Conservation (phyloP, 2,329 filamentous ascomycete species). For the Teratosphaeria pseudoeucalypti region DNA sequence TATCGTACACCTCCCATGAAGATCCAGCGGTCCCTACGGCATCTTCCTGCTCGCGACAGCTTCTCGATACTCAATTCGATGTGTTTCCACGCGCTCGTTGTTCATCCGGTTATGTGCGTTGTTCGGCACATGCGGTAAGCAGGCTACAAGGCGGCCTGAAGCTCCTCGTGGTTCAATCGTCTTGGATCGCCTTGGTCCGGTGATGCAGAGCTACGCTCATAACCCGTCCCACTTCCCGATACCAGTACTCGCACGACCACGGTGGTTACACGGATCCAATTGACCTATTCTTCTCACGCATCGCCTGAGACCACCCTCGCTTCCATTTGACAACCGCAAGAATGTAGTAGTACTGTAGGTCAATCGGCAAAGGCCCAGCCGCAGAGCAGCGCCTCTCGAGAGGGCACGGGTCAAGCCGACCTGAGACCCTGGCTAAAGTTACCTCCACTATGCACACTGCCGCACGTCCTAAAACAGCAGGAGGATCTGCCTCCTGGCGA, state of each 20-base stretch:
- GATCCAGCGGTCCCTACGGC: not conserved
- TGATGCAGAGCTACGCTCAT: not conserved
- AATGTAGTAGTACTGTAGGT: not conserved
- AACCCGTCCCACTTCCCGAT: not conserved
- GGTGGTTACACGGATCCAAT: not conserved
- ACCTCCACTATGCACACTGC: not conserved
- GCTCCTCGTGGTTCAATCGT: not conserved
- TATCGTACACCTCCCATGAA: conserved; percentile 5
- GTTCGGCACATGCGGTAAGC: not conserved
- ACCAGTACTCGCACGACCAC: not conserved
- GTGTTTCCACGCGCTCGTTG: not conserved
- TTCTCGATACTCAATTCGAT: not conserved
- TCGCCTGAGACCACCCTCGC: not conserved
- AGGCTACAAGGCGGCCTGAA: not conserved
- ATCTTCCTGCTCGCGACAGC: not conserved
- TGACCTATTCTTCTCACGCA: not conserved
- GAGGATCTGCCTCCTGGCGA: not conserved
- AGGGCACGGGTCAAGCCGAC: not conserved
- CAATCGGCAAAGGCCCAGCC: not conserved
- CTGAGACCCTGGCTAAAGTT: not conserved
- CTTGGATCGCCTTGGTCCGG: not conserved
- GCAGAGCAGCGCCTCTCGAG: not conserved
- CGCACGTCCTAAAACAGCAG: not conserved
- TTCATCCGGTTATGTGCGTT: not conserved
- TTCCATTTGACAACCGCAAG: not conserved